These are phyloP conservation scores for Aleurites moluccanus DNA, from an alignment of 441 rosid species.

Conservation along the genomic window DNA sequence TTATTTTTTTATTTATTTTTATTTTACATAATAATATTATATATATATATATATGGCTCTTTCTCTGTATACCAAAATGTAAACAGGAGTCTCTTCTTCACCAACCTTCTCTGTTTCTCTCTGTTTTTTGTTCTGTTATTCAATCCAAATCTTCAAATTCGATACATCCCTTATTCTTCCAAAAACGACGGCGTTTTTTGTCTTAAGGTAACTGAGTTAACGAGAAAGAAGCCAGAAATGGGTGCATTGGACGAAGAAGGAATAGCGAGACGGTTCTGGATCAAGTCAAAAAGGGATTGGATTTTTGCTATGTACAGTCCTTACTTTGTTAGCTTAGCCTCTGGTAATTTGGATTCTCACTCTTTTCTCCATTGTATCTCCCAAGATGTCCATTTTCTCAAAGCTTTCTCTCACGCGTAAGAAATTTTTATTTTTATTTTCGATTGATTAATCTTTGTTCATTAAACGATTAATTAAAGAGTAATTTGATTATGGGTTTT, in stretches of 20 bases:
- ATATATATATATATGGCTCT: neutral
- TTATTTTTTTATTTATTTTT: neutral
- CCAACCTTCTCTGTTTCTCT: neutral
- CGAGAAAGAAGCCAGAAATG: conserved; percentile 1
- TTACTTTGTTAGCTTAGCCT: conserved; percentile 39
- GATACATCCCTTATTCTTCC: conserved; percentile 5
- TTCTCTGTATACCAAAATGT: neutral
- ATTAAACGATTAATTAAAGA: neutral
- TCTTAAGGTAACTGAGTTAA: neutral
- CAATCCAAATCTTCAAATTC: neutral
- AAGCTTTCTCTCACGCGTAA: conserved; percentile 44
- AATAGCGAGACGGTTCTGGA: conserved; percentile 37
- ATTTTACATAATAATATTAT: neutral
- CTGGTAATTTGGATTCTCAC: conserved; percentile 34
- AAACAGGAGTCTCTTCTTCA: neutral
- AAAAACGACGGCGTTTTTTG: neutral
- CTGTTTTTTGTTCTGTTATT: neutral
- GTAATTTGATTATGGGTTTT: neutral
- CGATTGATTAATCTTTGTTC: neutral
- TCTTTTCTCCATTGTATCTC: conserved; percentile 27
- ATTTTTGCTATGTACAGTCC: conserved; percentile 41
- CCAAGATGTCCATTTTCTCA: conserved; percentile 42
- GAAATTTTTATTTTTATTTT: neutral
- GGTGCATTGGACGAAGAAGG: conserved; percentile 37
- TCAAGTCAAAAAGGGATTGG: conserved; percentile 32